Conservation (phyloP, 495 filamentous ascomycete genomes). For the Neurospora sp. region DNA sequence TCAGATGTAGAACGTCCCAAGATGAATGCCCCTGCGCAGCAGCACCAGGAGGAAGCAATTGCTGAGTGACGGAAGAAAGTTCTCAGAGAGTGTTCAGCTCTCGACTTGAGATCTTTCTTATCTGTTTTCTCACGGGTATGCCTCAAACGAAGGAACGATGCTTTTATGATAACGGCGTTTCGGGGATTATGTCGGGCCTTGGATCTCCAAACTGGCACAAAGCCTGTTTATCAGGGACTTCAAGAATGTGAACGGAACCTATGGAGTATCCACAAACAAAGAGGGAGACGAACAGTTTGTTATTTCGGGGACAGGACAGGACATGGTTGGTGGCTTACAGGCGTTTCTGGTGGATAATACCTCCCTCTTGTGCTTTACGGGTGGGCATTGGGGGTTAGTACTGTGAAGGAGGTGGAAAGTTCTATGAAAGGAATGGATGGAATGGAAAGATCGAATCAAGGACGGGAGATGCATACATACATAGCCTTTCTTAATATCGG, state of each 20-base stretch:
- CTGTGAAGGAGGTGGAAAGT: not conserved
- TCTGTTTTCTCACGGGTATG: not conserved
- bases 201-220: not conserved
- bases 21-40: not conserved
- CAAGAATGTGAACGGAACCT: not conserved
- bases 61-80: not conserved
- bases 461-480: not conserved
- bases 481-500: not conserved
- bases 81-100: not conserved
- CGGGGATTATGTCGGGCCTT: not conserved
- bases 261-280: not conserved
- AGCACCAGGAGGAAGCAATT: not conserved
- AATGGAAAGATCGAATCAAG: not conserved
- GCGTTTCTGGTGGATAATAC: not conserved
- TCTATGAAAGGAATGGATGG: not conserved
- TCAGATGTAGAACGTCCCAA: not conserved
- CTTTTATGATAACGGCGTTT: not conserved
- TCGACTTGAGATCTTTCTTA: not conserved
- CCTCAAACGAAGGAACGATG: not conserved
- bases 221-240: not conserved
- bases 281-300: not conserved
- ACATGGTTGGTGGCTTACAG: not conserved
- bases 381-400: not conserved
- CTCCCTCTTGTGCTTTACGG: not conserved
- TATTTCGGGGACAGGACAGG: not conserved